phyloP scores from a whole-genome alignment of 2,329 filamentous ascomycete genomes.

The Fusarium concolor region DNA sequence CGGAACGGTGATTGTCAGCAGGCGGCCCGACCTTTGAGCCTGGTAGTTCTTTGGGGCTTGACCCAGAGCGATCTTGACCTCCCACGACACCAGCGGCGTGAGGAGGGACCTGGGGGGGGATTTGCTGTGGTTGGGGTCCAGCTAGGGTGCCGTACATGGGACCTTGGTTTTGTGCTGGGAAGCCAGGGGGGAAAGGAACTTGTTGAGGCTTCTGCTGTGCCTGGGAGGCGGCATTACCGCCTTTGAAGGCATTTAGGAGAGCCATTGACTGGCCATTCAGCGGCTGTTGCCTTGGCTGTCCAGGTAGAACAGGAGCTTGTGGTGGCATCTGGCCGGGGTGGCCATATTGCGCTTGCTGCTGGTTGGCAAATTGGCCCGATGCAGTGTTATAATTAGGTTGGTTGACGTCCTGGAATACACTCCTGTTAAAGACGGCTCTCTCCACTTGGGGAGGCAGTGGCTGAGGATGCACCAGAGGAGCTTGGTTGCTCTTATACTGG shows the following conservation, averaged over 20 bases:
- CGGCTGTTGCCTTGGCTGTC: slow-evolving; percentile 40
- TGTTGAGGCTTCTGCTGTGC: slow-evolving; percentile 38
- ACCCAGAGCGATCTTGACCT: slow-evolving; percentile 30
- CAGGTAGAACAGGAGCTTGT: slow-evolving; percentile 20
- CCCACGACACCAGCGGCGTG: slow-evolving; percentile 13
- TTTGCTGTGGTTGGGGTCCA: slow-evolving; percentile 19
- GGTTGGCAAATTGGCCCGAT: slow-evolving; percentile 26
- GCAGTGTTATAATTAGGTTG: slow-evolving; percentile 23
- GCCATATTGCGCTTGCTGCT: slow-evolving; percentile 45
- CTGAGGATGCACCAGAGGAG: slow-evolving; percentile 56
- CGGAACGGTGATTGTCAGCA: slow-evolving; percentile 57
- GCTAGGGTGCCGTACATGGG: slow-evolving; percentile 22
- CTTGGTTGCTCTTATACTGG: slow-evolving; percentile 42
- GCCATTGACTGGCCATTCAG: slow-evolving; percentile 58
- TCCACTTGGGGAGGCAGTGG: slow-evolving; percentile 68
- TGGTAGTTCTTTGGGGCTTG: slow-evolving; percentile 46
- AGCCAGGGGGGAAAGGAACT: slow-evolving; percentile 13
- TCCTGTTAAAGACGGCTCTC: slow-evolving; percentile 61
- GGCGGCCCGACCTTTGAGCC: slow-evolving; percentile 43
- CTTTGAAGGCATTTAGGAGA: slow-evolving; percentile 60
- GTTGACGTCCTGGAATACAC: slow-evolving; percentile 46
- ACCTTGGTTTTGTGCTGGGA: slow-evolving; percentile 26
- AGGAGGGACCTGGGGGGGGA: slow-evolving; percentile 9
- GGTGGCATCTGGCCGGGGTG: slow-evolving; percentile 33
- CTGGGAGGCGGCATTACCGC: slow-evolving; percentile 39